Evolutionary conservation across 306 rosid species (phyloP).

Genomic region (Lagenaria siceraria): DNA sequence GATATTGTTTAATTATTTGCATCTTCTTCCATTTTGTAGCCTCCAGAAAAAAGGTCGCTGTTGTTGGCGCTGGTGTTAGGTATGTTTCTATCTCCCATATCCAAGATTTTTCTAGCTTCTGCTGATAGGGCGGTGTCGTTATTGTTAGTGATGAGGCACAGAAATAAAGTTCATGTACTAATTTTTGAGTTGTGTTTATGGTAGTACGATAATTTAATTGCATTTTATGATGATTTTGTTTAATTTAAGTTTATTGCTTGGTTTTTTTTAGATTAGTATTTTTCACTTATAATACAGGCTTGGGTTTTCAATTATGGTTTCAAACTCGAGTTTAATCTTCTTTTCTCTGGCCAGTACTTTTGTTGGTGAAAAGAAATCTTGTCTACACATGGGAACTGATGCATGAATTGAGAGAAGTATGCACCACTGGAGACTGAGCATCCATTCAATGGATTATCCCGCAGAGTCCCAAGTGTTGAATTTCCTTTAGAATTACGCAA

Average conservation of each 20-base stretch:
- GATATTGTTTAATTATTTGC: not conserved
- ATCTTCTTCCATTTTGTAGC: constrained; percentile 25
- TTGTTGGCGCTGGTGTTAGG: constrained; percentile 95
- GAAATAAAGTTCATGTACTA: not conserved
- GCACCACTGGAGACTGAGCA: not conserved
- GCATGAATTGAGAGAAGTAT: not conserved
- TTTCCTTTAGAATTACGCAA: not conserved
- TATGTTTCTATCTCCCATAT: constrained; percentile 10
- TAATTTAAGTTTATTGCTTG: not conserved
- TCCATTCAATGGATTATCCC: not conserved
- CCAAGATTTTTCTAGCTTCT: not conserved
- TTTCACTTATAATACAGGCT: not conserved
- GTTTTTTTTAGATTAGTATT: not conserved
- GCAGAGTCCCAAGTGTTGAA: not conserved
- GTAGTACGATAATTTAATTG: not conserved
- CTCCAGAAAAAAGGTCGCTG: constrained; percentile 63
- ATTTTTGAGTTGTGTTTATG: not conserved
- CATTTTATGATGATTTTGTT: not conserved
- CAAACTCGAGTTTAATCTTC: not conserved
- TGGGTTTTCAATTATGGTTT: not conserved
- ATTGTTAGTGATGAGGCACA: not conserved
- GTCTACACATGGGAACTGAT: not conserved
- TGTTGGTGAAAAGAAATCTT: not conserved
- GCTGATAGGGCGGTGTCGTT: not conserved
- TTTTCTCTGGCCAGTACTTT: not conserved